Evolutionary conservation across 2,329 filamentous ascomycete species (phyloP).

Genomic region (Nothophoma quercina): DNA sequence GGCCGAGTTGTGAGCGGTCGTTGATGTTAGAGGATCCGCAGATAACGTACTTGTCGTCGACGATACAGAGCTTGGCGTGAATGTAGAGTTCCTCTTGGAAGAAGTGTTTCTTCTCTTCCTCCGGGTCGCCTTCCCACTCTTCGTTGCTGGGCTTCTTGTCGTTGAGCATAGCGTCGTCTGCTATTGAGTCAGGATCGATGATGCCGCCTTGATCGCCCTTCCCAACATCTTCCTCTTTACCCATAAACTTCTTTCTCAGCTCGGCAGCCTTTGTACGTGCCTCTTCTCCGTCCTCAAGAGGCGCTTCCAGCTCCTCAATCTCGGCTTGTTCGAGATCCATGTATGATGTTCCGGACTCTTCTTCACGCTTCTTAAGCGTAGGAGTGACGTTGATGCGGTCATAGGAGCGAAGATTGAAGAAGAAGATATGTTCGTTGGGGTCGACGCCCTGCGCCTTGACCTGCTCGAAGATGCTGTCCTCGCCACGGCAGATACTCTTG

Average conservation of each 20-base stretch:
- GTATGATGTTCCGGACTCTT: constrained; percentile 83
- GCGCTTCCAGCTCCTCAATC: constrained; percentile 83
- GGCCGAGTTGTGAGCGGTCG: constrained; percentile 85
- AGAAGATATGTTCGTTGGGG: constrained; percentile 80
- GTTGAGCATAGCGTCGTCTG: constrained; percentile 83
- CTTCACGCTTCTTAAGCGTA: constrained; percentile 75
- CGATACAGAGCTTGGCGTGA: constrained; percentile 89
- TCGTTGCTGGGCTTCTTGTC: constrained; percentile 71
- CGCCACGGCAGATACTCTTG: constrained; percentile 90
- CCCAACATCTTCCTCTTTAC: constrained; percentile 50
- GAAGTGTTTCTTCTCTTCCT: constrained; percentile 85
- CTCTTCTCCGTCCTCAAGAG: constrained; percentile 43
- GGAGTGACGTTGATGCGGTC: constrained; percentile 88
- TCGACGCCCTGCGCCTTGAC: constrained; percentile 78
- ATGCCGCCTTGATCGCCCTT: constrained; percentile 48
- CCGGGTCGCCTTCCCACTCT: constrained; percentile 74
- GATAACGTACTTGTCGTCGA: constrained; percentile 84
- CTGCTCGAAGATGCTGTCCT: constrained; percentile 87
- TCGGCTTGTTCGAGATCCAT: constrained; percentile 86
- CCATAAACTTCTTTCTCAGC: constrained; percentile 56
- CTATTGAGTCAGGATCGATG: constrained; percentile 69
- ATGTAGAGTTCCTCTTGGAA: constrained; percentile 97
- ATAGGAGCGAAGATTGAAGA: constrained; percentile 93
- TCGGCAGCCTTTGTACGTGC: constrained; percentile 57
- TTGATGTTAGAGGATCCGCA: constrained; percentile 92